phyloP scores from a whole-genome alignment of 371 early-diverging fungal genomes.

The Mortierella sp. region DNA sequence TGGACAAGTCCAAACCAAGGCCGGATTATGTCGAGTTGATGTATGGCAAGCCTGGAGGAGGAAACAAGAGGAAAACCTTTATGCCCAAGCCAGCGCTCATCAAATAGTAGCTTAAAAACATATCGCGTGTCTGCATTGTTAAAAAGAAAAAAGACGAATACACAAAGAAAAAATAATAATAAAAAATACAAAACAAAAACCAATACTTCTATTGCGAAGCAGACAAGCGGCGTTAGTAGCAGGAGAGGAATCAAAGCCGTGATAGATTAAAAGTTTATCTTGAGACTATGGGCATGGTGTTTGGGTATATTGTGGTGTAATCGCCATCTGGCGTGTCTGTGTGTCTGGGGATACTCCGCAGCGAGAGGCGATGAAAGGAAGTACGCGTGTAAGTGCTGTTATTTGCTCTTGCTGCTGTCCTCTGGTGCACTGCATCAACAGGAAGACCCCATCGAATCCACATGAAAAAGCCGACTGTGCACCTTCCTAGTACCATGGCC shows the following conservation, averaged over 20 bases:
- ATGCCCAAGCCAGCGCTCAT: conserved; percentile 55
- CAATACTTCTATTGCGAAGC: not conserved
- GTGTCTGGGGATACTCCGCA: not conserved
- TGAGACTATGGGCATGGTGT: not conserved
- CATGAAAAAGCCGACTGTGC: not conserved
- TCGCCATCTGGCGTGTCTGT: conserved; percentile 2
- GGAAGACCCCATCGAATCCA: not conserved
- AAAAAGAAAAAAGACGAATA: not conserved
- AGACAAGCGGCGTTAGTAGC: not conserved
- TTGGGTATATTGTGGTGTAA: not conserved
- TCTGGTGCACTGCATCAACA: not conserved
- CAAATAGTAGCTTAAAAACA: conserved; percentile 28
- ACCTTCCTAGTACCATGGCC: not conserved
- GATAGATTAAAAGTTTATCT: not conserved
- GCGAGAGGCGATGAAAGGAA: not conserved
- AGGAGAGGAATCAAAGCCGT: not conserved
- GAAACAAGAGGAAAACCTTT: conserved; percentile 54
- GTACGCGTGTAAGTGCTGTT: not conserved
- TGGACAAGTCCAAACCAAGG: conserved; percentile 51
- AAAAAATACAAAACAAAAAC: not conserved
- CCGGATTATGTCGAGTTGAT: conserved; percentile 56
- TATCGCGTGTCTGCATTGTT: not conserved
- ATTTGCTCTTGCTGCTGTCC: not conserved
- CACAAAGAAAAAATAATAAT: not conserved
- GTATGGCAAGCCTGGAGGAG: conserved; percentile 47